phyloP scores from a whole-genome alignment of 106 monocot genomes.

The Dioscorea alata region DNA sequence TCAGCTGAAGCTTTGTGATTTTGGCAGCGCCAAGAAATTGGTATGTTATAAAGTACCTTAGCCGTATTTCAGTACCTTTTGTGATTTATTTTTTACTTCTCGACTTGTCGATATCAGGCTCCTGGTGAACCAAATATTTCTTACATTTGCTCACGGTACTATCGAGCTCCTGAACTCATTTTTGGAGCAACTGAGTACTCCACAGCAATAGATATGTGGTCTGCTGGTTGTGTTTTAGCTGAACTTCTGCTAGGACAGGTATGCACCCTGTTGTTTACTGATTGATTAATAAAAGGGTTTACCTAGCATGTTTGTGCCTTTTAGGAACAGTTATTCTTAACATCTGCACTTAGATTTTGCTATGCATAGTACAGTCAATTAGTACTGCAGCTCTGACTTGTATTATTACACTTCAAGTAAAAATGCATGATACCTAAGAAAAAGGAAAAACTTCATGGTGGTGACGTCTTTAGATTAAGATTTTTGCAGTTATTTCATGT shows the following conservation, averaged over 20 bases:
- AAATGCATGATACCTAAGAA: too few relatives aligned
- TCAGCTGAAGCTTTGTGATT: constrained; percentile 75
- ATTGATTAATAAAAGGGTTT: not conserved
- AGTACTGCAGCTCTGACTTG: too few relatives aligned
- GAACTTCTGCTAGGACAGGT: constrained; percentile 57
- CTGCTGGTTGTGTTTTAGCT: constrained; percentile 56
- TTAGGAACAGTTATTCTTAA: too few relatives aligned
- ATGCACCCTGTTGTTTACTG: not conserved
- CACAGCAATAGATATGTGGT: constrained; percentile 65
- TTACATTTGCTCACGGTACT: constrained; percentile 62
- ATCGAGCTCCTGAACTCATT: constrained; percentile 68
- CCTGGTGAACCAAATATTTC: constrained; percentile 57
- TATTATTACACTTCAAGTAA: too few relatives aligned
- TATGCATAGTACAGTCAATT: too few relatives aligned
- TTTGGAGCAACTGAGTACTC: constrained; percentile 68
- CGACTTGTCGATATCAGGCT: constrained; percentile 20
- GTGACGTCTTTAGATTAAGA: too few relatives aligned
- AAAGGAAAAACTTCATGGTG: too few relatives aligned
- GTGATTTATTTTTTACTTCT: not conserved
- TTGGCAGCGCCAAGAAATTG: constrained; percentile 72
- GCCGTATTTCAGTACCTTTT: not conserved
- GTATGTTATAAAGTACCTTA: constrained; percentile 16
- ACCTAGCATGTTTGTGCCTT: too few relatives aligned
- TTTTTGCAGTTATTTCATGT: too few relatives aligned
- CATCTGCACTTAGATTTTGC: too few relatives aligned